Evolutionary conservation across 2,329 filamentous ascomycete genomes (phyloP).

Genomic region (Pseudomassariella vexata): DNA sequence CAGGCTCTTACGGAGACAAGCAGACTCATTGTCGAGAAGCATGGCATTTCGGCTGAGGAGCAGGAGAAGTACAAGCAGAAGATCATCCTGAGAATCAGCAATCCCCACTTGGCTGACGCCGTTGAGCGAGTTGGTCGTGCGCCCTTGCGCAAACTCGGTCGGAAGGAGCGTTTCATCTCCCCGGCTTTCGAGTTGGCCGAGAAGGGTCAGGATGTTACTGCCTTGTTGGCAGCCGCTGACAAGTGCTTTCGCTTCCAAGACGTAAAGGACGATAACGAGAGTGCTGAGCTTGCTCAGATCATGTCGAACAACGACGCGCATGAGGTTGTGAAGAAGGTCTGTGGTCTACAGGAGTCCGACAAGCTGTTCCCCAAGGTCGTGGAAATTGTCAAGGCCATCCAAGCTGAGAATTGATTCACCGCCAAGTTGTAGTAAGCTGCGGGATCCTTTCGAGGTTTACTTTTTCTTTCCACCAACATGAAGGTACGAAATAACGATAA

Average conservation of each 20-base stretch:
- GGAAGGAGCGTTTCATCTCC: conserved; percentile 93
- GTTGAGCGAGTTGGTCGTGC: conserved; percentile 95
- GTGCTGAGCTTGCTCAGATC: conserved; percentile 75
- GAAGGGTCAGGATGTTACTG: conserved; percentile 64
- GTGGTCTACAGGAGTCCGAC: conserved; percentile 70
- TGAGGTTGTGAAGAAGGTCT: conserved; percentile 74
- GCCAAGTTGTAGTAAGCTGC: conserved; percentile 1
- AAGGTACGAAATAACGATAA: too few relatives aligned
- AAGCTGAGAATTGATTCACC: conserved; percentile 50
- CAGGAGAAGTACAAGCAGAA: conserved; percentile 85
- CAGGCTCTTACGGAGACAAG: conserved; percentile 82
- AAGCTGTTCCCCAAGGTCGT: conserved; percentile 73
- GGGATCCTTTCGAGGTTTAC: too few relatives aligned
- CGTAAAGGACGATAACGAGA: conserved; percentile 87
- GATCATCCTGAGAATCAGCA: conserved; percentile 89
- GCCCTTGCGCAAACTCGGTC: conserved; percentile 85
- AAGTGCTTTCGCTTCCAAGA: conserved; percentile 95
- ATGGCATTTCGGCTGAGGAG: conserved; percentile 67
- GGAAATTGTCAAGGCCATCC: conserved; percentile 76
- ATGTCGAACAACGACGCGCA: conserved; percentile 69
- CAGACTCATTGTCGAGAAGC: conserved; percentile 78
- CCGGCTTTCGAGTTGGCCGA: conserved; percentile 87
- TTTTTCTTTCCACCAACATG: too few relatives aligned
- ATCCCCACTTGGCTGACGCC: conserved; percentile 85
- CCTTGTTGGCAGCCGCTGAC: conserved; percentile 77